A percentile compares a stretch with the other conserved stretches of the same genome.
These are phyloP conservation scores for Xerophyta viscosa DNA, from an alignment of 106 monocot species.

Conservation along the genomic window DNA sequence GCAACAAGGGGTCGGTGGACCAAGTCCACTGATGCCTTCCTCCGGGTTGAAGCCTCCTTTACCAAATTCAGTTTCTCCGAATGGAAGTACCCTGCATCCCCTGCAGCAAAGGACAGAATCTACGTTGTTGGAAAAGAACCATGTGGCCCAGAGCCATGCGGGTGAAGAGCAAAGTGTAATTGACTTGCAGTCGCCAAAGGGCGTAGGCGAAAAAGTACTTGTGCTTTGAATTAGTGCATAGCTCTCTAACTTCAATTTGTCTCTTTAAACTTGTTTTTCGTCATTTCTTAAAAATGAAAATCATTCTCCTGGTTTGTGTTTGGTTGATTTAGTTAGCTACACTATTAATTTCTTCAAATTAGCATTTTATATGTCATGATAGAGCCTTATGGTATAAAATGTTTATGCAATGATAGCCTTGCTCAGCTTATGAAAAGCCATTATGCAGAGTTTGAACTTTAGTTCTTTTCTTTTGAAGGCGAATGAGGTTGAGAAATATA, in stretches of 20 bases:
- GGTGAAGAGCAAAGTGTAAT: slow-evolving; percentile 29
- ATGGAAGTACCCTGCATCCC: slow-evolving; percentile 15
- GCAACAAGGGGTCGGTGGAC: slow-evolving; percentile 41
- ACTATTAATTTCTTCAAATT: too few relatives aligned
- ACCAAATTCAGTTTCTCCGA: slow-evolving; percentile 37
- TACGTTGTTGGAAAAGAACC: slow-evolving; percentile 29
- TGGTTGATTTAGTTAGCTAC: too few relatives aligned
- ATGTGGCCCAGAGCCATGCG: neutral
- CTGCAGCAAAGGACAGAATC: slow-evolving; percentile 34
- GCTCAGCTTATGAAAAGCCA: too few relatives aligned
- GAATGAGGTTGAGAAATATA: slow-evolving; percentile 40
- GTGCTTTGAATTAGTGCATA: too few relatives aligned
- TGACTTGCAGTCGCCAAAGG: slow-evolving; percentile 30
- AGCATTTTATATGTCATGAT: too few relatives aligned
- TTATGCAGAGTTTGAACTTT: too few relatives aligned
- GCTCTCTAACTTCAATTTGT: too few relatives aligned
- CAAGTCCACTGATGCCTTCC: slow-evolving; percentile 27
- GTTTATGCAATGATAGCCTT: too few relatives aligned
- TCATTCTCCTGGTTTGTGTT: too few relatives aligned
- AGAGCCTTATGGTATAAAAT: too few relatives aligned
- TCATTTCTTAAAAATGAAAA: too few relatives aligned
- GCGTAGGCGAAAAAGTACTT: slow-evolving; percentile 42
- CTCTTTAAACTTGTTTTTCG: too few relatives aligned
- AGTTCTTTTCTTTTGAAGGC: slow-evolving; percentile 25
- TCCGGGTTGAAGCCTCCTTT: slow-evolving; percentile 42